Evolutionary conservation across 192 early-diverging fungal genomes (phyloP).

Genomic region (Blastocladiella britannica): DNA sequence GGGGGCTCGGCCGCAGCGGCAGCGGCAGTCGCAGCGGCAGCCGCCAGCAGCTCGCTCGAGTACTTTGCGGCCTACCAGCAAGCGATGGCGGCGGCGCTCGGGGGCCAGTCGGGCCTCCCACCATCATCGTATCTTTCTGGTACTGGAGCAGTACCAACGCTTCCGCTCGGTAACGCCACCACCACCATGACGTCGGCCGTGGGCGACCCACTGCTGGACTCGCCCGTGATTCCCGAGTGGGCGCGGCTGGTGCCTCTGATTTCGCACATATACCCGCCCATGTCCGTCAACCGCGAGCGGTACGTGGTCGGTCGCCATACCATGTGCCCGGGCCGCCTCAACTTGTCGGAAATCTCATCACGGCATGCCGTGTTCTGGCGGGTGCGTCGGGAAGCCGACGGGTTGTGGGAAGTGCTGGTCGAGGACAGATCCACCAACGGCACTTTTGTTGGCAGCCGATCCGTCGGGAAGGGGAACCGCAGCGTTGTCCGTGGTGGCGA

Average conservation of each 20-base stretch:
- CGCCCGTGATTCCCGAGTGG: not conserved
- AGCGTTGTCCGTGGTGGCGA: not conserved
- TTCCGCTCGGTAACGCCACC: too few species aligned
- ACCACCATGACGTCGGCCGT: too few species aligned
- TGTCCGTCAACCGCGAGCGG: not conserved
- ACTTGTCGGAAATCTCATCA: not conserved
- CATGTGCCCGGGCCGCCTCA: not conserved
- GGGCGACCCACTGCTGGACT: too few species aligned
- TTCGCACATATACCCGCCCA: not conserved
- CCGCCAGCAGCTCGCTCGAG: too few species aligned
- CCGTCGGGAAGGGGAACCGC: not conserved
- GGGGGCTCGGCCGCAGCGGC: too few species aligned
- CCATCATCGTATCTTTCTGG: too few species aligned
- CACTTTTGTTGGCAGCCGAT: not conserved
- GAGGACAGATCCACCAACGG: not conserved
- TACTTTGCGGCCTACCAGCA: too few species aligned
- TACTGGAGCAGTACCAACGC: too few species aligned
- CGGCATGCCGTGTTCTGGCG: not conserved
- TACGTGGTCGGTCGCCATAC: not conserved
- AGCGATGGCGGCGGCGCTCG: too few species aligned
- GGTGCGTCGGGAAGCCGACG: not conserved
- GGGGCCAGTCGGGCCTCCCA: too few species aligned
- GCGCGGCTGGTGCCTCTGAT: not conserved
- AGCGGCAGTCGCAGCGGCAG: too few species aligned
- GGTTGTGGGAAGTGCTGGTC: not conserved